These are phyloP conservation scores for Ganoderma sinense DNA, from an alignment of 1,284 basidiomycete genomes.

Conservation along the genomic window DNA sequence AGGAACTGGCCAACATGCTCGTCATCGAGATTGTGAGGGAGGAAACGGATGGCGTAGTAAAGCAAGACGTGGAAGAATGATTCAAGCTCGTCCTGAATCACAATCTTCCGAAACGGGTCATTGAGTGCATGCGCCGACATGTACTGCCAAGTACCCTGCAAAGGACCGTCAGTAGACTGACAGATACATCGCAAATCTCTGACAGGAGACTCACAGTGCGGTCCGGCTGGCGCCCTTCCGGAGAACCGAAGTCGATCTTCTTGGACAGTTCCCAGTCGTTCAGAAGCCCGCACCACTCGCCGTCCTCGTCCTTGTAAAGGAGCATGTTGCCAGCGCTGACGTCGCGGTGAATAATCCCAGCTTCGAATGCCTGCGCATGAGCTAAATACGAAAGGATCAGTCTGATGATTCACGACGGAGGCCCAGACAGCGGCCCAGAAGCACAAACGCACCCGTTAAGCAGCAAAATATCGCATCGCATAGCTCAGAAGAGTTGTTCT, in stretches of 20 bases:
- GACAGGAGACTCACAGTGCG: slow-evolving; percentile 8
- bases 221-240: background rate
- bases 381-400: background rate
- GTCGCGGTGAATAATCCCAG: slow-evolving; percentile 16
- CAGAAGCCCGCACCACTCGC: slow-evolving; percentile 7
- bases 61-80: slow-evolving; percentile 9
- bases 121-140: background rate
- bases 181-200: background rate
- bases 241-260: background rate
- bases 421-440: too few relatives aligned
- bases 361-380: slow-evolving; percentile 3
- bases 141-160: slow-evolving; percentile 13
- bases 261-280: slow-evolving; percentile 17
- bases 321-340: slow-evolving; percentile 21
- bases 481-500: background rate
- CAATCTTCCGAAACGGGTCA: background rate
- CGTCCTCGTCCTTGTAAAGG: background rate
- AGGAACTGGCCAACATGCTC: background rate
- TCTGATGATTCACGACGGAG: background rate
- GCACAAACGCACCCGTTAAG: slow-evolving; percentile 1
- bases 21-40: background rate
- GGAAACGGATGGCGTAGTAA: slow-evolving; percentile 8
- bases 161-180: background rate
- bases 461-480: slow-evolving; percentile 2
- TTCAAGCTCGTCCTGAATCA: slow-evolving; percentile 4